Conservation (phyloP, 805 yeast genomes). For the Ogataea wickerhamii region DNA sequence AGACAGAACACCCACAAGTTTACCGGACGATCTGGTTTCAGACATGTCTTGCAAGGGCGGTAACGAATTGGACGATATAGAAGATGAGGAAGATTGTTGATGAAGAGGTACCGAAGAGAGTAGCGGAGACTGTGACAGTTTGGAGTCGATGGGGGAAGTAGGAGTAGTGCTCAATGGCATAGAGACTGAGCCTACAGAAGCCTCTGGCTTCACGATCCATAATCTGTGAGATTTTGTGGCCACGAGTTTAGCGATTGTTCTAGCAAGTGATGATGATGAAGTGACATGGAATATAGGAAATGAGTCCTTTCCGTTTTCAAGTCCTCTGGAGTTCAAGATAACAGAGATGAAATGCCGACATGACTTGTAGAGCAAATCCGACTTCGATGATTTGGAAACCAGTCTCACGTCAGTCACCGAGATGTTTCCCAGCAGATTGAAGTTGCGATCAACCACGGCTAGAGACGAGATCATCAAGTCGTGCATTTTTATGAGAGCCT, state of each 20-base stretch:
- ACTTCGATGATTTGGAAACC: slow-evolving; percentile 82
- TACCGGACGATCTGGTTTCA: slow-evolving; percentile 61
- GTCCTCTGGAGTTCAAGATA: slow-evolving; percentile 81
- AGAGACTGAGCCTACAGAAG: slow-evolving; percentile 8
- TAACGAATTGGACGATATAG: slow-evolving; percentile 2
- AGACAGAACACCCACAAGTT: slow-evolving; percentile 85
- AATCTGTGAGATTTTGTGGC: slow-evolving; percentile 92
- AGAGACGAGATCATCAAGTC: slow-evolving; percentile 79
- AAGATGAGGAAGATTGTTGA: slow-evolving; percentile 7
- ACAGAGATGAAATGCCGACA: slow-evolving; percentile 87
- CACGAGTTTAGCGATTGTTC: slow-evolving; percentile 90
- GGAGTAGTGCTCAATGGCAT: slow-evolving; percentile 12
- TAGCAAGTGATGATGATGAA: slow-evolving; percentile 70
- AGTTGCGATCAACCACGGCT: slow-evolving; percentile 83
- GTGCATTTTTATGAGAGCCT: slow-evolving; percentile 85
- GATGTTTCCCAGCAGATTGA: slow-evolving; percentile 81
- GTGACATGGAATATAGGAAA: slow-evolving; percentile 95
- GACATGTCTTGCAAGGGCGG: slow-evolving; percentile 22
- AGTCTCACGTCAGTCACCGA: slow-evolving; percentile 92
- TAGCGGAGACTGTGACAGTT: slow-evolving; percentile 11
- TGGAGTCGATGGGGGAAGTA: slow-evolving; percentile 17
- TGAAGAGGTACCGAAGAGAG: slow-evolving; percentile 16
- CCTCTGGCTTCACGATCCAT: slow-evolving; percentile 69
- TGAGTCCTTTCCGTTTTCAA: slow-evolving; percentile 92
- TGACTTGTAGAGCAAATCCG: slow-evolving; percentile 73